phyloP scores from a whole-genome alignment of 805 yeast genomes.

The Candida anglica region DNA sequence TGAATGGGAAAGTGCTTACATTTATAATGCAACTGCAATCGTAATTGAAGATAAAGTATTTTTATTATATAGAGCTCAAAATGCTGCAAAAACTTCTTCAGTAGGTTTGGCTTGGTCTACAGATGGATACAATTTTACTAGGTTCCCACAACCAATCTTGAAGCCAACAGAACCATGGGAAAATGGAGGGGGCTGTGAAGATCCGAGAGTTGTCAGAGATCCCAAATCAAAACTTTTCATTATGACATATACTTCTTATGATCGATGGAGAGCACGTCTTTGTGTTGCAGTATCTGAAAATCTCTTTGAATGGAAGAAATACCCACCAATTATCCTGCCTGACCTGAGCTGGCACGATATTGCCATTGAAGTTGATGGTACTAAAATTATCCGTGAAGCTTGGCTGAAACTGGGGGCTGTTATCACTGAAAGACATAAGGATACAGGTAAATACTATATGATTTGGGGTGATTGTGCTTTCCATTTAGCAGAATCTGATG shows the following conservation, averaged over 20 bases:
- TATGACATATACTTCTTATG: slow-evolving; percentile 40
- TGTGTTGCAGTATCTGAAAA: slow-evolving; percentile 37
- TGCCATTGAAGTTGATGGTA: slow-evolving; percentile 19
- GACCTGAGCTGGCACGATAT: slow-evolving; percentile 28
- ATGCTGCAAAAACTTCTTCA: slow-evolving; percentile 24
- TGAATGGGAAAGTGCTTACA: slow-evolving; percentile 35
- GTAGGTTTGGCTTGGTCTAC: slow-evolving; percentile 40
- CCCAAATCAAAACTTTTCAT: slow-evolving; percentile 30
- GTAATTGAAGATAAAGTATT: slow-evolving; percentile 34
- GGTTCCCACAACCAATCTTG: slow-evolving; percentile 28
- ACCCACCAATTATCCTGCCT: slow-evolving; percentile 28
- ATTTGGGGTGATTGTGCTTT: slow-evolving; percentile 41
- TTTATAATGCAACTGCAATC: slow-evolving; percentile 41
- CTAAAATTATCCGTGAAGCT: slow-evolving; percentile 20
- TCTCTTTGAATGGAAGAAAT: slow-evolving; percentile 35
- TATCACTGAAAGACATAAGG: slow-evolving; percentile 22
- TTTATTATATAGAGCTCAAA: slow-evolving; percentile 37
- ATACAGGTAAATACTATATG: slow-evolving; percentile 37
- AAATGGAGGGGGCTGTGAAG: slow-evolving; percentile 38
- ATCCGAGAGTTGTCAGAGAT: slow-evolving; percentile 39
- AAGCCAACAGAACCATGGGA: slow-evolving; percentile 38
- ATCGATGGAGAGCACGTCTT: slow-evolving; percentile 27
- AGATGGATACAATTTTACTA: slow-evolving; percentile 32
- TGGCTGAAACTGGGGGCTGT: slow-evolving; percentile 44
- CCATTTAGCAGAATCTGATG: slow-evolving; percentile 32